phyloP scores from a whole-genome alignment of 768 basidiomycete species.

The Lactarius hatsudake region DNA sequence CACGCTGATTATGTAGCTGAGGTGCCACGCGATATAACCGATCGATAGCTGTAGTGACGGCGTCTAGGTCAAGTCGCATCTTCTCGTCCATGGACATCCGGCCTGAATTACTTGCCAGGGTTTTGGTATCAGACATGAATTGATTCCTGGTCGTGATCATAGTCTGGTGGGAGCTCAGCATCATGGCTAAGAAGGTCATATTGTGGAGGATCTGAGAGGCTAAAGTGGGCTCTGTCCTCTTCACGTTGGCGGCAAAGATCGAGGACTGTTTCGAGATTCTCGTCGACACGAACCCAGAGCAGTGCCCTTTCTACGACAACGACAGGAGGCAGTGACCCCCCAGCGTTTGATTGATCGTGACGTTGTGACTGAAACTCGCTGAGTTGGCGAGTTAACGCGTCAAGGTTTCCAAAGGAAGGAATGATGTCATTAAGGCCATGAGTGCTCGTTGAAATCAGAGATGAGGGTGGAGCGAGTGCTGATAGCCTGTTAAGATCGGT shows the following conservation, averaged over 20 bases:
- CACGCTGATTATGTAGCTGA: constrained; percentile 87
- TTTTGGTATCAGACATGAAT: constrained; percentile 20
- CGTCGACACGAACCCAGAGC: constrained; percentile 26
- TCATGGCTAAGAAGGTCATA: constrained; percentile 36
- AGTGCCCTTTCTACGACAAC: constrained; percentile 27
- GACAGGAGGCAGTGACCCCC: constrained; percentile 21
- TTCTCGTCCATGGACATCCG: constrained; percentile 57
- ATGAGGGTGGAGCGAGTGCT: constrained; percentile 26
- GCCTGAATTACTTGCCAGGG: constrained; percentile 13
- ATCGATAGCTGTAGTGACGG: constrained; percentile 85
- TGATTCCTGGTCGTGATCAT: constrained; percentile 29
- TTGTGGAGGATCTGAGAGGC: constrained; percentile 15
- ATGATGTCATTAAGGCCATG: constrained; percentile 16
- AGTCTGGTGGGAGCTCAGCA: constrained; percentile 34
- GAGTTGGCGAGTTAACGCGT: constrained; percentile 24
- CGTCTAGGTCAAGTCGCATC: constrained; percentile 81
- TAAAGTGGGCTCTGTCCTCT: constrained; percentile 11
- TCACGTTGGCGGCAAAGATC: constrained; percentile 25
- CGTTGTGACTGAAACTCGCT: constrained; percentile 24
- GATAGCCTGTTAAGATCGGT: constrained; percentile 66
- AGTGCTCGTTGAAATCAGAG: constrained; percentile 28
- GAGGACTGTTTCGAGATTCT: constrained; percentile 26
- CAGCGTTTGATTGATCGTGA: constrained; percentile 18
- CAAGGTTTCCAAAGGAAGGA: constrained; percentile 32
- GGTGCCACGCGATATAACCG: constrained; percentile 82